phyloP scores from a whole-genome alignment of 1,284 basidiomycete genomes.

The Irpex lacteus region DNA sequence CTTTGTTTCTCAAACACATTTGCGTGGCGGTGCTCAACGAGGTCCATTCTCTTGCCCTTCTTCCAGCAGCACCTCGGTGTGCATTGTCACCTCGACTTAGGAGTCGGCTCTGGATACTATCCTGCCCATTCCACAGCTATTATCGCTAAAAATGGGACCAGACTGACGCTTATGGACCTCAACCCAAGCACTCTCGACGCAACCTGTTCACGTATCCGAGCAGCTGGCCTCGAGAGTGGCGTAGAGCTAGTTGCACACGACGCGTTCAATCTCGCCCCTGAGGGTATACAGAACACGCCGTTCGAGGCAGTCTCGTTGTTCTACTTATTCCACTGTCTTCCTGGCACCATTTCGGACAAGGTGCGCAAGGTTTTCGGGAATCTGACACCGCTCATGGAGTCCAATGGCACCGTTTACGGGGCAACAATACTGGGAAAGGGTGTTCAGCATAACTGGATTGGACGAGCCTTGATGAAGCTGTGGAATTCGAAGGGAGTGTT shows the following conservation, averaged over 20 bases:
- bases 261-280: constrained; percentile 19
- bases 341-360: constrained; percentile 21
- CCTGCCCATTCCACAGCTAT: constrained; percentile 12
- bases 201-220: constrained; percentile 12
- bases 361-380: constrained; percentile 14
- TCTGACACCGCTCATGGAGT: constrained; percentile 16
- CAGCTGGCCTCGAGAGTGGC: constrained; percentile 18
- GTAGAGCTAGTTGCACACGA: constrained; percentile 19
- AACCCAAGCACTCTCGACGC: constrained; percentile 19
- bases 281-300: constrained; percentile 2
- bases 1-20: constrained; percentile 19
- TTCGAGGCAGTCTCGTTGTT: constrained; percentile 25
- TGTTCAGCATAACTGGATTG: constrained; percentile 22
- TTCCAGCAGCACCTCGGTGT: constrained; percentile 18
- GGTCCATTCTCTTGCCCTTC: constrained; percentile 20
- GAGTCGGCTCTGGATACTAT: constrained; percentile 26
- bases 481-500: constrained; percentile 22
- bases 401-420: constrained; percentile 22
- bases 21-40: constrained; percentile 23
- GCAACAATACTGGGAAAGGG: constrained; percentile 21
- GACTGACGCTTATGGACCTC: constrained; percentile 22
- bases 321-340: constrained; percentile 26
- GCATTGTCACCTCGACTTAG: constrained; percentile 24
- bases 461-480: constrained; percentile 15
- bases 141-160: constrained; percentile 16